Base-by-base conservation (phyloP, 768 basidiomycete genomes). In the Rhodosporidiobolus odoratus region DNA sequence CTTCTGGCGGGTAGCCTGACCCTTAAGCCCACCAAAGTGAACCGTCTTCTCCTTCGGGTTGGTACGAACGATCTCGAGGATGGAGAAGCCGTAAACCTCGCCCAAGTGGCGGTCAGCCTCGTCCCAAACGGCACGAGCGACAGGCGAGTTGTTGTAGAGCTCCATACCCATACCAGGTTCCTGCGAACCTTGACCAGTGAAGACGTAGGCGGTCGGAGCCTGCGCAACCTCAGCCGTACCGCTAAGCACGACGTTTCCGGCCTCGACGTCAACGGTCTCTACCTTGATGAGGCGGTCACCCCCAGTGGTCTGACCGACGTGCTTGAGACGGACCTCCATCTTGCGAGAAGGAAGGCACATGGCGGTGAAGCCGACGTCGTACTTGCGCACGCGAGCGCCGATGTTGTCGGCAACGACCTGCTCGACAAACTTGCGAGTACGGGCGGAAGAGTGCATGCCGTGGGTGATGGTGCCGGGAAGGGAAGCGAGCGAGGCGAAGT, bases 121-220 rank as follows among this genome's bases (percentile, higher is more conserved):
- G 68, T 98, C 95, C 96, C 96, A 99, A 62, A 98, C 94, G 50
- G 92, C 89, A 71, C 90, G 90, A 65, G 96, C 96, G 27, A 94
- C 92, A 53, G 92, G 89, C 8, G 93, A 97, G 73, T 80, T 85
- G 78, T 86, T 89, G 84, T 97, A 99, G 3, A 99, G 85, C 75
- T 97, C 94, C 93, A 99, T 98, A 27, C 96, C 96, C 96, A 99
- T 98, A 27, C 95, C 92, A 56, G 88, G 88, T 80, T 98, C 95
- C 79, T 98, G 95, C 10, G 94, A 97, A 65, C 95, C 95, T 79
- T 98, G 95, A 38, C 95, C 95, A 48, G 95, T 98, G 84, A 98
- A 98, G 75, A 96, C 92, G 75, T 97, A 98, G 41, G 91, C 92
- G 9, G 93, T 95, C 25, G 81, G 81, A 3, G 94, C 88, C 79